These are phyloP conservation scores for Ceratocystis destructans DNA, from an alignment of 2,329 filamentous ascomycete species.

Conservation along the genomic window DNA sequence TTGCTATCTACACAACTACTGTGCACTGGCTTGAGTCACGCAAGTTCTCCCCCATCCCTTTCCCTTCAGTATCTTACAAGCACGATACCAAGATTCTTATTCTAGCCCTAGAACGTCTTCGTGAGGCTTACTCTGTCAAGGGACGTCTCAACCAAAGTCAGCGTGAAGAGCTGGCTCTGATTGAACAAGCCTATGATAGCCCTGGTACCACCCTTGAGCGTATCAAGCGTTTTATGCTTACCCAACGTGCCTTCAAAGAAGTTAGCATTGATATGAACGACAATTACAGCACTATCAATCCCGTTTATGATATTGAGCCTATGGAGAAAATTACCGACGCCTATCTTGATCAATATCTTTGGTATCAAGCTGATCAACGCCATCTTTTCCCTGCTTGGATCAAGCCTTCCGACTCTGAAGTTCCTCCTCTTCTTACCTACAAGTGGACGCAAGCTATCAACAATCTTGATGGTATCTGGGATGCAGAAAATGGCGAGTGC, in stretches of 20 bases:
- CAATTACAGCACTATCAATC: constrained; percentile 98
- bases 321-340: constrained; percentile 99
- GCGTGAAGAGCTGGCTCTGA: constrained; percentile 87
- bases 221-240: constrained; percentile 95
- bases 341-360: constrained; percentile 94
- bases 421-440: constrained; percentile 85
- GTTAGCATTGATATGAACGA: constrained; percentile 99
- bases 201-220: constrained; percentile 89
- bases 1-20: constrained; percentile 96
- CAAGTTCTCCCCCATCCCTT: constrained; percentile 97
- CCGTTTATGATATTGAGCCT: constrained; percentile 95
- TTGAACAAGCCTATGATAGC: constrained; percentile 96
- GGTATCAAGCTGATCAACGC: constrained; percentile 97
- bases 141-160: constrained; percentile 94
- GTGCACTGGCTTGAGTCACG: constrained; percentile 97
- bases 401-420: constrained; percentile 96
- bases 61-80: constrained; percentile 98
- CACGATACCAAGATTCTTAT: constrained; percentile 99
- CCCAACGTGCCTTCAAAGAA: constrained; percentile 96
- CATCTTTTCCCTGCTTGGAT: constrained; percentile 98
- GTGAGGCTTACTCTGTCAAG: constrained; percentile 96
- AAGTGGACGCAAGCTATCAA: constrained; percentile 99
- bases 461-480: constrained; percentile 91
- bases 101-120: constrained; percentile 76
- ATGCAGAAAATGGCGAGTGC: constrained; percentile 83